Evolutionary conservation across 495 filamentous ascomycete genomes (phyloP).

Genomic region (Penicillium roqueforti): DNA sequence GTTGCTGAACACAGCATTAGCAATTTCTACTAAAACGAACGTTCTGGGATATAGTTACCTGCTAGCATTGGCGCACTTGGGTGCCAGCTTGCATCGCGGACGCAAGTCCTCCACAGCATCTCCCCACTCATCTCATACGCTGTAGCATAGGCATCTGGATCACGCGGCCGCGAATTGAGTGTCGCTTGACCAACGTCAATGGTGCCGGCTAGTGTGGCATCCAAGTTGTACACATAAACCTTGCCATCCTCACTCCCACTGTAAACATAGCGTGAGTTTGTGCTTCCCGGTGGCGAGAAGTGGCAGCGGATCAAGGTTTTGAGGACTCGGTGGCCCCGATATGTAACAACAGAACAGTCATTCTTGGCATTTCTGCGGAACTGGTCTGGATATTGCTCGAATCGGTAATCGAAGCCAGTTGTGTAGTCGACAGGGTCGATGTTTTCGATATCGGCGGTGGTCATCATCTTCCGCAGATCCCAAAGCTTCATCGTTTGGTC

Average conservation of each 20-base stretch:
- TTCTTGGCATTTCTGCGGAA: constrained; percentile 68
- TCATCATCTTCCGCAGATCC: constrained; percentile 85
- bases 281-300: constrained; percentile 86
- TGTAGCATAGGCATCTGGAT: constrained; percentile 37
- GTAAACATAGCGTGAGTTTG: constrained; percentile 90
- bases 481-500: constrained; percentile 98
- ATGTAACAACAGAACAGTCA: constrained; percentile 91
- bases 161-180: constrained; percentile 50
- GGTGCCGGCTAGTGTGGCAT: constrained; percentile 77
- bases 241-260: constrained; percentile 82
- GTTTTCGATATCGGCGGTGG: constrained; percentile 56
- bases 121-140: constrained; percentile 38
- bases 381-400: constrained; percentile 60
- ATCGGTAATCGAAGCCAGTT: constrained; percentile 84
- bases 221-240: constrained; percentile 89
- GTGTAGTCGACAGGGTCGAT: constrained; percentile 53
- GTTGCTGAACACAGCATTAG: constrained; percentile 53
- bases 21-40: background rate
- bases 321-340: constrained; percentile 81
- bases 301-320: constrained; percentile 92
- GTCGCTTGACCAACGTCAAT: constrained; percentile 76
- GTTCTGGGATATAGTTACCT: constrained; percentile 45
- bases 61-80: constrained; percentile 84
- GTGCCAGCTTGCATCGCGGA: constrained; percentile 95
- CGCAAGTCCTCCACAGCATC: constrained; percentile 68